Conservation (phyloP, 495 filamentous ascomycete genomes). For the Paragyromitra xinjiangensis region DNA sequence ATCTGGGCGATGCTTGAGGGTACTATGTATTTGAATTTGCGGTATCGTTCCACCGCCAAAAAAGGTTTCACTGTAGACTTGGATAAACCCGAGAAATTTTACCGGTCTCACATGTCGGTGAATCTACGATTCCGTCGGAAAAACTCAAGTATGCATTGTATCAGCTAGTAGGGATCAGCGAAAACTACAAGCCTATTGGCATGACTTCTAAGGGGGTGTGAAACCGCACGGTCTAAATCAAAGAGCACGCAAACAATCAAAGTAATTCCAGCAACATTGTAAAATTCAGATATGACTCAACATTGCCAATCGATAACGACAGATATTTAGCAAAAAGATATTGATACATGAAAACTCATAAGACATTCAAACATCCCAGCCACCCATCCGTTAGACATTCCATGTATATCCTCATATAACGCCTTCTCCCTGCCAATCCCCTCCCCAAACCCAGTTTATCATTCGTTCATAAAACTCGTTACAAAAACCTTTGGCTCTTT, state of each 20-base stretch:
- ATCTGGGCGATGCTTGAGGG: background rate
- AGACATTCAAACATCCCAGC: slow-evolving; percentile 23
- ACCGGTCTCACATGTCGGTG: background rate
- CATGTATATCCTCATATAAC: slow-evolving; percentile 5
- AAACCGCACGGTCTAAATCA: background rate
- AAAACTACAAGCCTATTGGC: background rate
- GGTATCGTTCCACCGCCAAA: background rate
- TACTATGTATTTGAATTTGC: background rate
- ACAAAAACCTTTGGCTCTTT: slow-evolving; percentile 19
- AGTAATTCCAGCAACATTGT: background rate
- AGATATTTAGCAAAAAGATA: slow-evolving; percentile 23
- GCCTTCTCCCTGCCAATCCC: slow-evolving; percentile 2
- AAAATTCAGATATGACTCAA: slow-evolving; percentile 22
- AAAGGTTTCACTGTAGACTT: background rate
- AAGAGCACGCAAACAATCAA: background rate
- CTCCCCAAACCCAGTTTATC: slow-evolving; percentile 16
- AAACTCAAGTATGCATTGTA: background rate
- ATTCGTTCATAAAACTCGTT: slow-evolving; percentile 23
- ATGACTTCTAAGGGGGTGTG: background rate
- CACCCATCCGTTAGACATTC: slow-evolving; percentile 8
- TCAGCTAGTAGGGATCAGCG: background rate
- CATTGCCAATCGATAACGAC: slow-evolving; percentile 18
- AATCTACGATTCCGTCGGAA: background rate
- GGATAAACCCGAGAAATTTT: background rate
- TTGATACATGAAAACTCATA: slow-evolving; percentile 27